Conservation (phyloP, 371 early-diverging fungal species). For the Mycotypha africana region DNA sequence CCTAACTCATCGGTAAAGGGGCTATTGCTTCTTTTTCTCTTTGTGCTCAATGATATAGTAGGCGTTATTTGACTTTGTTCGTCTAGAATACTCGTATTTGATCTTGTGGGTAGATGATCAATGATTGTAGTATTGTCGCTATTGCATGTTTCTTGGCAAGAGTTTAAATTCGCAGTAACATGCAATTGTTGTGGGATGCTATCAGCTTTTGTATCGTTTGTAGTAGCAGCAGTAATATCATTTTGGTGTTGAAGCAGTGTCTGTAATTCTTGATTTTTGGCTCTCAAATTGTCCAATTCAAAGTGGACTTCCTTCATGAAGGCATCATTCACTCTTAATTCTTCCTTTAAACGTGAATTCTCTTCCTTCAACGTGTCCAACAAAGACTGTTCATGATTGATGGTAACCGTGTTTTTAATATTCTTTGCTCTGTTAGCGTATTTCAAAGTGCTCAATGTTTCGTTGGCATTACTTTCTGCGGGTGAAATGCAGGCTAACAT, state of each 20-base stretch:
- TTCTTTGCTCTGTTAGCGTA: constrained; percentile 83
- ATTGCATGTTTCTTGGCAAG: too few relatives aligned
- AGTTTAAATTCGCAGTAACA: too few relatives aligned
- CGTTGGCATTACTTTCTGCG: constrained; percentile 64
- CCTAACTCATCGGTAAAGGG: too few relatives aligned
- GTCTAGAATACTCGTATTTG: too few relatives aligned
- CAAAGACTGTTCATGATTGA: constrained; percentile 24
- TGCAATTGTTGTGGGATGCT: neutral
- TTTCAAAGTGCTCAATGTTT: too few relatives aligned
- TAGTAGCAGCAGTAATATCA: too few relatives aligned
- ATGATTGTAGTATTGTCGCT: too few relatives aligned
- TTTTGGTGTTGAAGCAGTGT: too few relatives aligned
- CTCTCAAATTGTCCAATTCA: constrained; percentile 11
- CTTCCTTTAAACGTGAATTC: constrained; percentile 7
- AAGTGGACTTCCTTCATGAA: constrained; percentile 19
- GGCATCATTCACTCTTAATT: constrained; percentile 11
- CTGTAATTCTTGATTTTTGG: constrained; percentile 3
- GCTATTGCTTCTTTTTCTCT: too few relatives aligned
- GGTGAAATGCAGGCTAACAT: constrained; percentile 90
- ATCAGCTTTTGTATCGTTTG: neutral
- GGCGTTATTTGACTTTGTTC: too few relatives aligned
- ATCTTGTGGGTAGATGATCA: too few relatives aligned
- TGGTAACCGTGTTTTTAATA: constrained; percentile 70
- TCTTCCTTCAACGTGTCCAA: constrained; percentile 11
- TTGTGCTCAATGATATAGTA: too few relatives aligned